Conservation (phyloP, 306 rosid species). For the Dryas alaskensis region DNA sequence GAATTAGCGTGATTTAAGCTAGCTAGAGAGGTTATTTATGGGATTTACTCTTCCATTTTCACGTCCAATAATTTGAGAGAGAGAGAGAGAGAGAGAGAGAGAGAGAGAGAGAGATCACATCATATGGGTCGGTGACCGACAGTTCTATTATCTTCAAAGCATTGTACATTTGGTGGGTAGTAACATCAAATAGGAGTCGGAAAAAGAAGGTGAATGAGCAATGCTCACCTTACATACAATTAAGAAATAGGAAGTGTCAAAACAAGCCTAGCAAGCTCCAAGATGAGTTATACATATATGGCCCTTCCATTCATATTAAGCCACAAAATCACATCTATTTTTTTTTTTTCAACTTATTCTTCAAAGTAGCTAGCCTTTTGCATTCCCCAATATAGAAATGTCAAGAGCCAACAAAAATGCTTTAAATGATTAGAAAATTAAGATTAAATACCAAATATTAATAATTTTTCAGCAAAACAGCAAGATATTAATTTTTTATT, state of each 20-base stretch:
- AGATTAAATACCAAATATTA: no score
- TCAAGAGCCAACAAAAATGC: no score
- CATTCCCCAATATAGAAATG: no score
- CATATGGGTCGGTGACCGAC: conserved; percentile 46
- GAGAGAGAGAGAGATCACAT: conserved; percentile 35
- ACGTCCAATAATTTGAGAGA: conserved; percentile 12
- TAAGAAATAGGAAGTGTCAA: background rate
- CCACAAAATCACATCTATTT: background rate
- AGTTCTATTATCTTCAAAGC: conserved; percentile 47
- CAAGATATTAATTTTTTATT: no score
- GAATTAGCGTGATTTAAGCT: conserved; percentile 27
- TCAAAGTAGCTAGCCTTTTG: no score
- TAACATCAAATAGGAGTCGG: conserved; percentile 29
- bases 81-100: conserved; percentile 12
- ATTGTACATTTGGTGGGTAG: conserved; percentile 33
- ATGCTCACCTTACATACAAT: background rate
- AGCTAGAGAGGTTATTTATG: conserved; percentile 25
- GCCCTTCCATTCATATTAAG: background rate
- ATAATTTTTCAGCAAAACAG: no score
- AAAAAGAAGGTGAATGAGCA: background rate
- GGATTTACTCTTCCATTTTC: background rate
- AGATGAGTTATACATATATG: background rate
- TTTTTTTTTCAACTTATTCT: no score
- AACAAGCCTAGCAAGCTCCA: background rate
- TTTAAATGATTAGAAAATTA: no score